Evolutionary conservation across 2,329 filamentous ascomycete species (phyloP).

Genomic region (Aspergillus sergii): DNA sequence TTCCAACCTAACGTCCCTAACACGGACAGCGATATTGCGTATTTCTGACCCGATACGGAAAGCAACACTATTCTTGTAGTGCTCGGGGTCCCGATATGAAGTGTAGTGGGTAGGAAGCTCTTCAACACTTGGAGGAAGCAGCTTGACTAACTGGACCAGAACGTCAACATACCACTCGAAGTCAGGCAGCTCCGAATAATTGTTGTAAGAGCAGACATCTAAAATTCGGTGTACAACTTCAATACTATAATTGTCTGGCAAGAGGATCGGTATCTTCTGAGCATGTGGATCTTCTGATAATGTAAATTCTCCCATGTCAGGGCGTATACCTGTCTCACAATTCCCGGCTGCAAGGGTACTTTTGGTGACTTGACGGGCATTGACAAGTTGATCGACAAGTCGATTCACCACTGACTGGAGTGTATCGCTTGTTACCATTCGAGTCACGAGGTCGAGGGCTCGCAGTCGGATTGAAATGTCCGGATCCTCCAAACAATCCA

Average conservation of each 20-base stretch:
- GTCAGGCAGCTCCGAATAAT: constrained; percentile 81
- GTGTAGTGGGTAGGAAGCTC: constrained; percentile 24
- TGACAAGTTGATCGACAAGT: constrained; percentile 79
- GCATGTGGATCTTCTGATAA: background rate
- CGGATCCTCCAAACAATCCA: constrained; percentile 92
- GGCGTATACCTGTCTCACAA: constrained; percentile 26
- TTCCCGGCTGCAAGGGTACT: constrained; percentile 34
- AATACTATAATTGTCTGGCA: constrained; percentile 83
- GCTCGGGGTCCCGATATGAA: constrained; percentile 14
- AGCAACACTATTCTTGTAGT: constrained; percentile 29
- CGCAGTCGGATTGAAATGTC: constrained; percentile 96
- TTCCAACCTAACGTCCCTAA: constrained; percentile 76
- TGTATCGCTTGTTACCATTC: constrained; percentile 90
- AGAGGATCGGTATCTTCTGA: background rate
- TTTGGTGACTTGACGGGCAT: constrained; percentile 61
- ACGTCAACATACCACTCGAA: constrained; percentile 98
- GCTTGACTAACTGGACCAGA: constrained; percentile 78
- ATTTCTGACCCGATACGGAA: constrained; percentile 76
- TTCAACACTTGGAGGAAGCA: constrained; percentile 44
- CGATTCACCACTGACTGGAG: constrained; percentile 81
- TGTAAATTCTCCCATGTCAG: constrained; percentile 9
- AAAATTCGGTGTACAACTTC: constrained; percentile 83
- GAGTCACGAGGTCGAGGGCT: constrained; percentile 85
- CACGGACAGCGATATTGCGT: constrained; percentile 87
- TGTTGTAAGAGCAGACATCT: constrained; percentile 85